Conservation (phyloP, 371 early-diverging fungal genomes). For the Rhizomucor miehei region DNA sequence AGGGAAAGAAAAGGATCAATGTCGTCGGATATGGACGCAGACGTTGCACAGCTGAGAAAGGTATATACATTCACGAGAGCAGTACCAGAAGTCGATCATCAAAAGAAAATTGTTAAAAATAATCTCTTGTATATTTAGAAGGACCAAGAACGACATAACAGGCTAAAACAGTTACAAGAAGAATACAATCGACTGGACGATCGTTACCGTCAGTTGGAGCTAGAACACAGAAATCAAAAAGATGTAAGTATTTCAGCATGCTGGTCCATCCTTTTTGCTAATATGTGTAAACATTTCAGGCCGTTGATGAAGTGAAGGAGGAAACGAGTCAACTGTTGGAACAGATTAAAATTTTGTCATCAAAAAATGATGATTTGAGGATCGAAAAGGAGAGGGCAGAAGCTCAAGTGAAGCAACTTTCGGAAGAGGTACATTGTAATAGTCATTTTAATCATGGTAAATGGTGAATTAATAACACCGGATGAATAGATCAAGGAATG, state of each 20-base stretch:
- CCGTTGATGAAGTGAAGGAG: conserved; percentile 69
- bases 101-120: background rate
- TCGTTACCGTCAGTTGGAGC: conserved; percentile 58
- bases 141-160: conserved; percentile 4
- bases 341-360: conserved; percentile 63
- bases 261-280: background rate
- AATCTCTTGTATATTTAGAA: background rate
- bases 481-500: conserved; percentile 31
- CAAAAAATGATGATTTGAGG: conserved; percentile 59
- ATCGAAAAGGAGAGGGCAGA: conserved; percentile 43
- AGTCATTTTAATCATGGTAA: background rate
- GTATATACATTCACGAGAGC: no score
- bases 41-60: conserved; percentile 5
- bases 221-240: conserved; percentile 71
- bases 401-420: conserved; percentile 18
- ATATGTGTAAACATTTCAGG: conserved; percentile 31
- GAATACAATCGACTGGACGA: conserved; percentile 44
- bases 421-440: conserved; percentile 27
- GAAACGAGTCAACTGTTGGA: conserved; percentile 73
- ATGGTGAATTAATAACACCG: background rate
- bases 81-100: background rate
- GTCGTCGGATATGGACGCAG: conserved; percentile 1
- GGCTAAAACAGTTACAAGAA: conserved; percentile 31
- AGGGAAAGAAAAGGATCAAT: conserved; percentile 15
- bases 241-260: conserved; percentile 41